Evolutionary conservation across 192 early-diverging fungal genomes (phyloP), one percentile per base, ranked within the genome.

Genomic region (Podila epicladia): DNA sequence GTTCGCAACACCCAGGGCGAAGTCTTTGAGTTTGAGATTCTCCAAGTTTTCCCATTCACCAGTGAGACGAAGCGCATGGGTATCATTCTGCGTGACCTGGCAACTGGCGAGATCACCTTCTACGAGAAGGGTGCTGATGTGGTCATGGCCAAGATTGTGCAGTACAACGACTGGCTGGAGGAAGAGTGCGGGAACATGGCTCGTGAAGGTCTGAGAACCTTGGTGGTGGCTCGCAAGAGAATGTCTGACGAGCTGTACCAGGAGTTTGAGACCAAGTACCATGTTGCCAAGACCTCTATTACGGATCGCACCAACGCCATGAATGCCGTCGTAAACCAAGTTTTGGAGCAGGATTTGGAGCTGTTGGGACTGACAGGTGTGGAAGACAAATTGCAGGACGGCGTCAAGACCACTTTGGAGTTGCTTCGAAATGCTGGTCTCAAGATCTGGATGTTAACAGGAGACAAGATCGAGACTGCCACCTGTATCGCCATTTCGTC

Each of bases 41-140:
- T 99, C 15, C 92, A 97, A n/a, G 88, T 95, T 11, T 99, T 99
- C 68, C 97, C 97, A n/a, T 99, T 99, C 77, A 99, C 96, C n/a
- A 95, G 93, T 84, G 96, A 99, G 82, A 92, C 92, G 12, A 99
- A 99, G 83, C 91, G 97, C 53, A 99, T 99, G 97, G 97, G 97
- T 60, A 95, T 99, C 49, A 87, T 99, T 41, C 88, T 97, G 32
- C 83, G 87, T 17, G 93, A 96, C 57, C 68, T 82, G 53, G 62
- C 75, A 4, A 89, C 90, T 0, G 88, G 90, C 13, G 95, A 97
- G 61, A 94, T 97, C 57, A 85, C 82, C 20, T 99, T 99, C 83
- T 93, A 93, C 69, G 90, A 97, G 80, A 99, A 99, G 87, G 97
- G 97, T 32, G 97, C 97, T 0, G 96, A 97, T 85, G 88, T 89